Conservation (phyloP, 805 yeast genomes). For the Lipomyces mesembrius region DNA sequence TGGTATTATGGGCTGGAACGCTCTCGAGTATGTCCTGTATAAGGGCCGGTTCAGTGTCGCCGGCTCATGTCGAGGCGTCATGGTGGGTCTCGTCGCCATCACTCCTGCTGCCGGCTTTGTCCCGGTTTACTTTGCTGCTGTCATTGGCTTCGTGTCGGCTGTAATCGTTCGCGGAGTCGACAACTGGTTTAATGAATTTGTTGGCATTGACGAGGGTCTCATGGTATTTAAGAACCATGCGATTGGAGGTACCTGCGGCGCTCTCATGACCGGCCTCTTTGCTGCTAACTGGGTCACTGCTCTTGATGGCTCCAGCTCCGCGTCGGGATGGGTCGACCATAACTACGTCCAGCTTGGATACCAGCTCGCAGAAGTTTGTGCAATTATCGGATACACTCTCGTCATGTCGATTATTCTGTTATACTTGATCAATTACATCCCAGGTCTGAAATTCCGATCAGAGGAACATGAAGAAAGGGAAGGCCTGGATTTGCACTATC, state of each 20-base stretch:
- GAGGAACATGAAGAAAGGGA: slow-evolving; percentile 81
- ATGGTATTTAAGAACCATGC: slow-evolving; percentile 92
- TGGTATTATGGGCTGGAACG: slow-evolving; percentile 94
- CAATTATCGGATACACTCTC: slow-evolving; percentile 77
- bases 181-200: slow-evolving; percentile 65
- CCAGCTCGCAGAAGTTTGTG: slow-evolving; percentile 77
- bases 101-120: slow-evolving; percentile 98
- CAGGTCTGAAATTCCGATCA: slow-evolving; percentile 78
- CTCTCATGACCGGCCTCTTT: slow-evolving; percentile 83
- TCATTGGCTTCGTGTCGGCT: slow-evolving; percentile 80
- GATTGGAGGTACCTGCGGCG: slow-evolving; percentile 83
- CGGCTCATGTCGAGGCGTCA: slow-evolving; percentile 90
- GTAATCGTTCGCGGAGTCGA: slow-evolving; percentile 81
- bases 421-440: slow-evolving; percentile 68
- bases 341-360: slow-evolving; percentile 81
- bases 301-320: slow-evolving; percentile 56
- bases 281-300: slow-evolving; percentile 85
- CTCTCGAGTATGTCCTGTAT: slow-evolving; percentile 71
- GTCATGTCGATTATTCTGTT: slow-evolving; percentile 70
- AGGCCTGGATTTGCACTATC: slow-evolving; percentile 69
- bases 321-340: slow-evolving; percentile 82
- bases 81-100: slow-evolving; percentile 90
- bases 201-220: slow-evolving; percentile 89
- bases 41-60: slow-evolving; percentile 86
- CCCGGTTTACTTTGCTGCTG: slow-evolving; percentile 84